These are phyloP conservation scores for Porphyrellus sp. DNA, from an alignment of 1,284 basidiomycete genomes.

Conservation along the genomic window DNA sequence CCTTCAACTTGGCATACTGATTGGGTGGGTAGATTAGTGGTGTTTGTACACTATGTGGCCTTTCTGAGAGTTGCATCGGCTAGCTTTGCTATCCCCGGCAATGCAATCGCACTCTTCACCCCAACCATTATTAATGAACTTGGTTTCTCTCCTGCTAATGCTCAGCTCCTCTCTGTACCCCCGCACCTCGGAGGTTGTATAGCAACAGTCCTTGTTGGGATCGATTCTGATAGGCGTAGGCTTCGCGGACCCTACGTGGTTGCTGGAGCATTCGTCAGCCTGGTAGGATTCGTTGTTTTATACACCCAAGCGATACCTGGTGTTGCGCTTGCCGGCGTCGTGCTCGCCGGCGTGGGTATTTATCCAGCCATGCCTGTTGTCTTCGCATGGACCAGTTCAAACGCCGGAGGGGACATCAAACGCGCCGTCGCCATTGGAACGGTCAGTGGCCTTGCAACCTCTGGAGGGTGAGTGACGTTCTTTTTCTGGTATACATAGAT, in stretches of 20 bases:
- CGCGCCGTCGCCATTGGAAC: constrained; percentile 51
- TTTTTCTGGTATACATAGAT: background rate
- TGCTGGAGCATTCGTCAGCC: constrained; percentile 31
- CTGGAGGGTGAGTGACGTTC: constrained; percentile 43
- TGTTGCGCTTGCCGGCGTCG: constrained; percentile 46
- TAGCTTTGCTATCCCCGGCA: constrained; percentile 47
- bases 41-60: no score
- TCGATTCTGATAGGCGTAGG: constrained; percentile 41
- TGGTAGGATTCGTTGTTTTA: constrained; percentile 45
- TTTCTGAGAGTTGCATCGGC: constrained; percentile 5
- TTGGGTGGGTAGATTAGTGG: constrained; percentile 34
- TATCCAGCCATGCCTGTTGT: constrained; percentile 48
- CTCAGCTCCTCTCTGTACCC: constrained; percentile 53
- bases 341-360: constrained; percentile 50
- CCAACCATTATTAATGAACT: constrained; percentile 52
- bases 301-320: constrained; percentile 38
- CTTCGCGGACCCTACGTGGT: constrained; percentile 46
- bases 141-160: constrained; percentile 50
- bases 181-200: constrained; percentile 44
- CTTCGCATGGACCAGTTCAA: constrained; percentile 53
- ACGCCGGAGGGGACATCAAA: constrained; percentile 53
- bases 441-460: constrained; percentile 50
- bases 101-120: constrained; percentile 54
- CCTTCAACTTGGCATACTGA: constrained; percentile 40
- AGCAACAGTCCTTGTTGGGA: constrained; percentile 38